Conservation (phyloP, 140 eudicot genomes). For the Bidens hawaiensis region DNA sequence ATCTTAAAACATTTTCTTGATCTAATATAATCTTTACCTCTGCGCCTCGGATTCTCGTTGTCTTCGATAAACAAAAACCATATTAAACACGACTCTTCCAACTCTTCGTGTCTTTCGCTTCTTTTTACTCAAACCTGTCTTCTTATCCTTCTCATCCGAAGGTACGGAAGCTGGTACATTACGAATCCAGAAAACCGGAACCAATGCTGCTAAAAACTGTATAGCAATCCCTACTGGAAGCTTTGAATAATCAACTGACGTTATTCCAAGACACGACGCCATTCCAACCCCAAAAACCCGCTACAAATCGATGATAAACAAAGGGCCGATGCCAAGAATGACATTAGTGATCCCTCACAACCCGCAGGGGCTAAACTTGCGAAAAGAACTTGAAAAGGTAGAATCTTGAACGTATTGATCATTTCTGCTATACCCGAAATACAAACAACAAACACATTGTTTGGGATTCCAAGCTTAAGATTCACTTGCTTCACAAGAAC, state of each 20-base stretch:
- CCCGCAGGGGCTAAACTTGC: slow-evolving; percentile 86
- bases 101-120: slow-evolving; percentile 52
- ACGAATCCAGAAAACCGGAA: slow-evolving; percentile 69
- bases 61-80: slow-evolving; percentile 42
- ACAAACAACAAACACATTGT: slow-evolving; percentile 54
- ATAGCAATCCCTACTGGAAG: slow-evolving; percentile 58
- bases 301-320: slow-evolving; percentile 73
- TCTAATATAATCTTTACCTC: slow-evolving; percentile 21
- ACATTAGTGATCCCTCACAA: slow-evolving; percentile 89
- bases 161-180: slow-evolving; percentile 38
- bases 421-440: slow-evolving; percentile 80
- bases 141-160: slow-evolving; percentile 41
- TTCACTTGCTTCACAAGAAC: slow-evolving; percentile 68
- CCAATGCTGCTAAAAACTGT: slow-evolving; percentile 72
- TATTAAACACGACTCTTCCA: slow-evolving; percentile 53
- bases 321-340: slow-evolving; percentile 73
- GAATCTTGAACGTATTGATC: slow-evolving; percentile 67
- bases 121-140: slow-evolving; percentile 56
- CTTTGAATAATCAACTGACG: slow-evolving; percentile 58
- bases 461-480: slow-evolving; percentile 61
- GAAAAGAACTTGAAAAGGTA: slow-evolving; percentile 80
- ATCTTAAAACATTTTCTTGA: slow-evolving; percentile 11
- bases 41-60: slow-evolving; percentile 58
- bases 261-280: slow-evolving; percentile 79
- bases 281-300: slow-evolving; percentile 86